phyloP scores from a whole-genome alignment of 1,139 yeast genomes.

The Yamadazyma pseudoaaseri region DNA sequence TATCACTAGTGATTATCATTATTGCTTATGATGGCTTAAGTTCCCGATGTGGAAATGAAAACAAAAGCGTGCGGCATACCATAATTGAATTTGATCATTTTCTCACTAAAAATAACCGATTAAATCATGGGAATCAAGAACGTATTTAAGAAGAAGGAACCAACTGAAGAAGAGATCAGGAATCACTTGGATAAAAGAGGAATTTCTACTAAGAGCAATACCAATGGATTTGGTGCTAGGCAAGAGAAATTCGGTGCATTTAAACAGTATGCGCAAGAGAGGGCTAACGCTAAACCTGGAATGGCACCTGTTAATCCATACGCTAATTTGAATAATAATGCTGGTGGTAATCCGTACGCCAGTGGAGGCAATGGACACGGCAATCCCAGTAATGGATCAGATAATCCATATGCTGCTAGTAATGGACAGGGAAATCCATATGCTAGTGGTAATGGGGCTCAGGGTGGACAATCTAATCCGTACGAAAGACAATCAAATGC shows the following conservation, averaged over 20 bases:
- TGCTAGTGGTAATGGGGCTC: background rate
- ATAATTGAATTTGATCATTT: conserved; percentile 1
- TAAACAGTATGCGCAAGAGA: conserved; percentile 55
- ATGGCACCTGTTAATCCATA: conserved; percentile 49
- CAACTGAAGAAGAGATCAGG: conserved; percentile 54
- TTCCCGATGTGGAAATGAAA: no score
- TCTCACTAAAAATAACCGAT: background rate
- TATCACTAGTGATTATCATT: no score
- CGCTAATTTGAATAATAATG: conserved; percentile 29
- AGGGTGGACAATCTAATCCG: no score
- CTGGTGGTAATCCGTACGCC: conserved; percentile 28
- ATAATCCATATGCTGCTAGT: conserved; percentile 1
- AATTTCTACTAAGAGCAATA: conserved; percentile 46
- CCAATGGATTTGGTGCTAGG: conserved; percentile 22
- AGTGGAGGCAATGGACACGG: conserved; percentile 4
- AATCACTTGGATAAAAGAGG: conserved; percentile 54
- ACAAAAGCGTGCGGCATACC: conserved; percentile 1
- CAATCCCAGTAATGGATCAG: background rate
- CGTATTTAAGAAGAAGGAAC: conserved; percentile 61
- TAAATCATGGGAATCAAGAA: conserved; percentile 45
- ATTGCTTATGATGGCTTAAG: no score
- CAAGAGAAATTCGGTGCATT: conserved; percentile 67
- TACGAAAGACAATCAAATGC: background rate
- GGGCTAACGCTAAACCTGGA: conserved; percentile 39
- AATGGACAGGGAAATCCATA: background rate